Evolutionary conservation across 345 rosid species (phyloP).

Genomic region (Acer saccharum): DNA sequence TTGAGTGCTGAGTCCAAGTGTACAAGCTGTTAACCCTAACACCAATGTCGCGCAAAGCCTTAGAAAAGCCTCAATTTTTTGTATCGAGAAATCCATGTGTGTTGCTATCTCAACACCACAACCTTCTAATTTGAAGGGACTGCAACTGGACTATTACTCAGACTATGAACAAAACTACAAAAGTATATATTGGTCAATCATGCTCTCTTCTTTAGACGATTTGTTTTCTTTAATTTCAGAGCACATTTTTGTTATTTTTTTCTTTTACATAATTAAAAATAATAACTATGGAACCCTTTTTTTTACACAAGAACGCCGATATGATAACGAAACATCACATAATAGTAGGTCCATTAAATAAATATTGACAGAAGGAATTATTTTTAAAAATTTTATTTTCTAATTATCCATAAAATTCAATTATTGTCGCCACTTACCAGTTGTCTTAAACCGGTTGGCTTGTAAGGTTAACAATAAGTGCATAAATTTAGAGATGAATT

Average conservation of each 20-base stretch:
- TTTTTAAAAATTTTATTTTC: too few species aligned
- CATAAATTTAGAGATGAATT: not conserved
- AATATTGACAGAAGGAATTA: too few species aligned
- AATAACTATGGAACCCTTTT: not conserved
- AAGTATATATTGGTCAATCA: too few species aligned
- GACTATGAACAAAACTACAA: not conserved
- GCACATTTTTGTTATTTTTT: not conserved
- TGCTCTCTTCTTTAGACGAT: too few species aligned
- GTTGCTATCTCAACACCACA: not conserved
- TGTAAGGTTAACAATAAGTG: too few species aligned
- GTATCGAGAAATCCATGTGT: not conserved
- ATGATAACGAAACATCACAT: too few species aligned
- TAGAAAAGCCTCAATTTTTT: slow-evolving; percentile 42
- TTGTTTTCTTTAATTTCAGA: not conserved
- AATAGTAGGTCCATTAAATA: too few species aligned
- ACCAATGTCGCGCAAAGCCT: slow-evolving; percentile 40
- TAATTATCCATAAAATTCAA: too few species aligned
- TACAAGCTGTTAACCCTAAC: slow-evolving; percentile 37
- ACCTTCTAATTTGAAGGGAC: not conserved
- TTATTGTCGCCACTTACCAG: too few species aligned
- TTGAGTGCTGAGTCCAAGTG: slow-evolving; percentile 52
- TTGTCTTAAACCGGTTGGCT: too few species aligned
- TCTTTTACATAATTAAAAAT: not conserved
- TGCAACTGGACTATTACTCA: not conserved
- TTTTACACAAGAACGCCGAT: not conserved